Conservation (phyloP, 257 asterid species). For the Eustoma russellianum region DNA sequence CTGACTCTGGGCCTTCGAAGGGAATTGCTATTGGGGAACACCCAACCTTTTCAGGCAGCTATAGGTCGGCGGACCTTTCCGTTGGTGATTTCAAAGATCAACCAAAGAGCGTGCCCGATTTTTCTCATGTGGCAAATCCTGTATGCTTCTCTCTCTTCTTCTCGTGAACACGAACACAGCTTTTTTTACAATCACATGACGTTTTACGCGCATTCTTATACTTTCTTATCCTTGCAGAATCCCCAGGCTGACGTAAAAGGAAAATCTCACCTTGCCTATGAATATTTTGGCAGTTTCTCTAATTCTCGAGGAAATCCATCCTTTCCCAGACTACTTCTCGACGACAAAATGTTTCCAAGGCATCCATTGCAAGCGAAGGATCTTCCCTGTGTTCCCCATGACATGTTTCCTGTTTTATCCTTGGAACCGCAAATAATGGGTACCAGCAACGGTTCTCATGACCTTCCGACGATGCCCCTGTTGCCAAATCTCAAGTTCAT, state of each 20-base stretch:
- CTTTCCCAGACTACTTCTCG: conserved; percentile 66
- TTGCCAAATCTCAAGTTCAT: conserved; percentile 64
- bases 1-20: conserved; percentile 17
- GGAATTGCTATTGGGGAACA: conserved; percentile 14
- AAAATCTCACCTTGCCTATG: conserved; percentile 46
- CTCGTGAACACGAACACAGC: not conserved
- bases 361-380: conserved; percentile 44
- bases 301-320: conserved; percentile 61
- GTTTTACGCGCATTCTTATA: not conserved
- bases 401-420: conserved; percentile 59
- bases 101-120: conserved; percentile 25
- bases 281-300: conserved; percentile 35
- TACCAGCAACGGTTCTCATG: conserved; percentile 27
- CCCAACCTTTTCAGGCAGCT: conserved; percentile 7
- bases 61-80: conserved; percentile 16
- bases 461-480: conserved; percentile 49
- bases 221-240: conserved; percentile 41
- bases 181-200: not conserved
- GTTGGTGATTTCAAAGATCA: conserved; percentile 25
- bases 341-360: conserved; percentile 59
- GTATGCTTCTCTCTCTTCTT: conserved; percentile 25
- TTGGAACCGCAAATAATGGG: conserved; percentile 65
- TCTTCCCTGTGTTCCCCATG: conserved; percentile 38
- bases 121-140: conserved; percentile 35
- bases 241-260: conserved; percentile 36